Conservation (phyloP, 2,329 filamentous ascomycete species). For the Pezizomycotina sp. region DNA sequence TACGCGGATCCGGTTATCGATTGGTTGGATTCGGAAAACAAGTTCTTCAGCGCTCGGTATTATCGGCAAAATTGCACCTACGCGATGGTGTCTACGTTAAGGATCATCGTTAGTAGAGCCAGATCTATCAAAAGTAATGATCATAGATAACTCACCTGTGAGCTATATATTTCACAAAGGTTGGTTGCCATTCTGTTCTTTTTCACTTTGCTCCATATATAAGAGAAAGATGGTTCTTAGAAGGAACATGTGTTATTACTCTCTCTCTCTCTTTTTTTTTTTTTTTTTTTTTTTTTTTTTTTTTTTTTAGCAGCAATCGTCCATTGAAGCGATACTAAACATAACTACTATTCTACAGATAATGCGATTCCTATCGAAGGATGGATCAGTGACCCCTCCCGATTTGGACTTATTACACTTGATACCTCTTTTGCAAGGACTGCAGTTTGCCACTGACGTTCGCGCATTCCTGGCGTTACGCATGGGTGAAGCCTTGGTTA, state of each 20-base stretch:
- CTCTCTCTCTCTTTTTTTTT: constrained; percentile 2
- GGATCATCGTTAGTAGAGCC: constrained; percentile 85
- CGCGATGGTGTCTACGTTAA: constrained; percentile 96
- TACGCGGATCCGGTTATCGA: constrained; percentile 98
- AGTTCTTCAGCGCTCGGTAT: constrained; percentile 85
- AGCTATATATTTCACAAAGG: constrained; percentile 98
- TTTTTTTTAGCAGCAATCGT: constrained; percentile 7
- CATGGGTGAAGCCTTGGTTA: constrained; percentile 48
- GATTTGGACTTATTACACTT: constrained; percentile 90
- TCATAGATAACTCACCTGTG: constrained; percentile 92
- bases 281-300: constrained; percentile 3
- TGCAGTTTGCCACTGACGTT: constrained; percentile 95
- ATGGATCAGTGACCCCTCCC: constrained; percentile 96
- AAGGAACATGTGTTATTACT: not conserved
- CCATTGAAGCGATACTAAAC: constrained; percentile 4
- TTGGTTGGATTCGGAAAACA: constrained; percentile 91
- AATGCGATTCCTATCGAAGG: constrained; percentile 98
- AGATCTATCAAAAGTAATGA: constrained; percentile 95
- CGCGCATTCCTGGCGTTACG: constrained; percentile 74
- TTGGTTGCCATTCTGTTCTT: constrained; percentile 32
- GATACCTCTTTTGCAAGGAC: constrained; percentile 75
- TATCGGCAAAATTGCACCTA: constrained; percentile 94
- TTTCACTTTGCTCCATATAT: constrained; percentile 1
- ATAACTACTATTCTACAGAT: constrained; percentile 41
- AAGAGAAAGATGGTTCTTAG: no score